These are phyloP conservation scores for Candida schatavii DNA, from an alignment of 805 yeast genomes.

Conservation along the genomic window DNA sequence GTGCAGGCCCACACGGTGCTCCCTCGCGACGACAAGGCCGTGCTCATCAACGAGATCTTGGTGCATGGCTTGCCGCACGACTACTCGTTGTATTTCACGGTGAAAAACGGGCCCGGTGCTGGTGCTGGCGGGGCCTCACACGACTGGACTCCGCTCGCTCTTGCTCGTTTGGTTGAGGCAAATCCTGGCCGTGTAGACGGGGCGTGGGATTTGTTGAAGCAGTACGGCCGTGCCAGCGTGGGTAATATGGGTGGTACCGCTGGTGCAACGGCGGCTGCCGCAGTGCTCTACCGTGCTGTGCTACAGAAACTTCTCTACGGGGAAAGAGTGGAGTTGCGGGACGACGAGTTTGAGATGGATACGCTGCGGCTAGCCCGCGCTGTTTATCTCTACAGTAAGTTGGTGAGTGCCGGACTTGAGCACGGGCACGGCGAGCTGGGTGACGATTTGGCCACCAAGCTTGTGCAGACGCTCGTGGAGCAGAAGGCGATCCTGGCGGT, in stretches of 20 bases:
- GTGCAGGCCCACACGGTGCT: background rate
- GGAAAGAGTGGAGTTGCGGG: conserved; percentile 32
- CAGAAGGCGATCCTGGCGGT: background rate
- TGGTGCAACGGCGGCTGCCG: conserved; percentile 7
- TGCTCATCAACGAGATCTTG: conserved; percentile 18
- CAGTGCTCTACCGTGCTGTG: conserved; percentile 18
- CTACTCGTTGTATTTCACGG: conserved; percentile 28
- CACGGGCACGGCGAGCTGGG: too few relatives aligned
- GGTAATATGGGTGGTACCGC: conserved; percentile 14
- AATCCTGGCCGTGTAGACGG: conserved; percentile 55
- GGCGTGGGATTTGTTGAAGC: conserved; percentile 46
- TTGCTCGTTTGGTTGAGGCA: conserved; percentile 26
- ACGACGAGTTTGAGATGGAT: conserved; percentile 19
- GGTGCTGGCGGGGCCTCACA: too few relatives aligned
- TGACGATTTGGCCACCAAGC: background rate
- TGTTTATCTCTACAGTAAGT: conserved; percentile 3
- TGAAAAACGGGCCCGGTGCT: conserved; percentile 13
- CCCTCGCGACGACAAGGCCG: conserved; percentile 10
- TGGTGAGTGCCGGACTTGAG: background rate
- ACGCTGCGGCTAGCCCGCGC: conserved; percentile 12
- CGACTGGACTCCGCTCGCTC: conserved; percentile 11
- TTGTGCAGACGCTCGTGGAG: background rate
- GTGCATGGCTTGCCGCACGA: conserved; percentile 17
- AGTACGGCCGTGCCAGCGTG: conserved; percentile 14
- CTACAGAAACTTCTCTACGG: conserved; percentile 37